Evolutionary conservation across 2,329 filamentous ascomycete genomes (phyloP).

Genomic region (Helicocarpus griseus): DNA sequence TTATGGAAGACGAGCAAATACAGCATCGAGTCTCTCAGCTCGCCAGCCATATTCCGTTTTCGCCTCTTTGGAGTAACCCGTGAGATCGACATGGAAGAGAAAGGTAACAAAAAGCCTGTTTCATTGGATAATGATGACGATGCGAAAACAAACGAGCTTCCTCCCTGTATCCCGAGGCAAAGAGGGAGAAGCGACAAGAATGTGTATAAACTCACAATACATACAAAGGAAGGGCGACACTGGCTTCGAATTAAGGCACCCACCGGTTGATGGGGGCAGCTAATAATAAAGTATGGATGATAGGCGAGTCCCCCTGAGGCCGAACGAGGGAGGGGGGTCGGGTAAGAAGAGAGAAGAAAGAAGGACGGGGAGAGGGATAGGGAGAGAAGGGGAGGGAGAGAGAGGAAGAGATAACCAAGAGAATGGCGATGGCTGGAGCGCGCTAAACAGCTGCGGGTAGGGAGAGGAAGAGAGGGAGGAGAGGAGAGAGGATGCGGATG

Average conservation of each 20-base stretch:
- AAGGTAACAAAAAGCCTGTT: background rate
- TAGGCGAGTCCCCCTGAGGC: background rate
- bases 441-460: slow-evolving; percentile 18
- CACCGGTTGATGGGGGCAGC: background rate
- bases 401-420: slow-evolving; percentile 1
- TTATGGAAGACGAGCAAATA: too few relatives aligned
- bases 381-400: background rate
- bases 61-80: background rate
- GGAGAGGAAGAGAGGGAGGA: slow-evolving; percentile 13
- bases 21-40: background rate
- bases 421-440: slow-evolving; percentile 1
- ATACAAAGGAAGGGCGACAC: slow-evolving; percentile 3
- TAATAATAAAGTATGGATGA: background rate
- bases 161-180: background rate
- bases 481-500: slow-evolving; percentile 17
- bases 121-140: background rate
- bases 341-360: background rate
- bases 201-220: slow-evolving; percentile 1
- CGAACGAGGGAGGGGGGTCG: background rate
- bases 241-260: background rate
- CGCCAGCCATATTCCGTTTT: background rate
- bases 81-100: background rate
- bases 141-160: background rate
- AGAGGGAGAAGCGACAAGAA: background rate
- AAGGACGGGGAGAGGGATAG: background rate